These are phyloP conservation scores for Saraca asoca DNA, from an alignment of 331 rosid genomes.

Conservation along the genomic window DNA sequence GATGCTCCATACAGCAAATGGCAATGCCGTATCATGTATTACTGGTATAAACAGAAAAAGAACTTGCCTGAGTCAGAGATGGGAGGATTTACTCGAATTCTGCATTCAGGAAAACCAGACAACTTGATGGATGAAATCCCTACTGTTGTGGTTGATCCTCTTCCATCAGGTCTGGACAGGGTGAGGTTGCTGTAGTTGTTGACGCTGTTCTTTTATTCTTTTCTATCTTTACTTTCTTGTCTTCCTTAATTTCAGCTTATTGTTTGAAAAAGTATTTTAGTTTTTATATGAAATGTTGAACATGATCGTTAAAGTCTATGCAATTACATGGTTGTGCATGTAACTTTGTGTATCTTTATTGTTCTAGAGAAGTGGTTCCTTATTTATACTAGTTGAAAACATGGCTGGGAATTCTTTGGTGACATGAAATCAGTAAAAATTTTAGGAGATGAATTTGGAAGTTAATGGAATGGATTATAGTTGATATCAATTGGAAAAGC, in stretches of 20 bases:
- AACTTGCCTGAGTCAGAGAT: slow-evolving; percentile 77
- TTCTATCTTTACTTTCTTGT: slow-evolving; percentile 11
- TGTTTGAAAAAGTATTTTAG: slow-evolving; percentile 18
- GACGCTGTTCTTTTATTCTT: neutral
- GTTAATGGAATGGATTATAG: slow-evolving; percentile 14
- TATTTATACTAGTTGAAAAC: slow-evolving; percentile 4
- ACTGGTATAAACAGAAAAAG: slow-evolving; percentile 76
- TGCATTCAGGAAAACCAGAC: slow-evolving; percentile 82
- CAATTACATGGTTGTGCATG: slow-evolving; percentile 5
- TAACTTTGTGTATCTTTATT: neutral
- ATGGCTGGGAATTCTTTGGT: neutral
- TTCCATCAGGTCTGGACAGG: slow-evolving; percentile 82
- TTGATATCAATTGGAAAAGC: slow-evolving; percentile 20
- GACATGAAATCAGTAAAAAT: slow-evolving; percentile 18
- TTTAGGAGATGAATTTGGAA: slow-evolving; percentile 9
- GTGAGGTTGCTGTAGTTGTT: slow-evolving; percentile 50
- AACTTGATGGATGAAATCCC: slow-evolving; percentile 97
- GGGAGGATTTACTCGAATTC: slow-evolving; percentile 92
- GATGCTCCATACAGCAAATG: slow-evolving; percentile 87
- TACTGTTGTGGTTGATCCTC: slow-evolving; percentile 88
- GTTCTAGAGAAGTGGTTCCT: neutral
- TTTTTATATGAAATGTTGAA: slow-evolving; percentile 8
- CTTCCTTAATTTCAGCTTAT: slow-evolving; percentile 4
- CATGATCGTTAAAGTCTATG: slow-evolving; percentile 7
- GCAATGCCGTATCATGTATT: slow-evolving; percentile 94